Conservation (phyloP, 1,284 basidiomycete species). For the Papiliotrema nemorosa region DNA sequence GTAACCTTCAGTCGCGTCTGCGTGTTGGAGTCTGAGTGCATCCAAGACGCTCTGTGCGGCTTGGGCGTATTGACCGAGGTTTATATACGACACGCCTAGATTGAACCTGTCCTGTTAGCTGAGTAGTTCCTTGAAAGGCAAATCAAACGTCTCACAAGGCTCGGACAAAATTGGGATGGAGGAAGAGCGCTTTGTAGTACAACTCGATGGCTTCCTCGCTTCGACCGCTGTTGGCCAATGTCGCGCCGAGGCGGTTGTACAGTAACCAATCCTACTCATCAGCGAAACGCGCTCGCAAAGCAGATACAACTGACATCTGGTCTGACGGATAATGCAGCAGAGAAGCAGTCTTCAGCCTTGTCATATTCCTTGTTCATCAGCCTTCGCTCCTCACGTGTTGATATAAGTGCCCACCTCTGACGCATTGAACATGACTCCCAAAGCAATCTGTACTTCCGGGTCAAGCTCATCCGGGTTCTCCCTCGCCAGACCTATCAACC, state of each 20-base stretch:
- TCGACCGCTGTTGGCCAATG: slow-evolving; percentile 85
- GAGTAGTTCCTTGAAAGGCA: neutral
- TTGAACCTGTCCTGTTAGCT: slow-evolving; percentile 63
- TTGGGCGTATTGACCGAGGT: slow-evolving; percentile 77
- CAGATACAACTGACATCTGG: slow-evolving; percentile 63
- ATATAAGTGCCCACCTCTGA: slow-evolving; percentile 62
- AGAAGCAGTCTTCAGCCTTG: slow-evolving; percentile 93
- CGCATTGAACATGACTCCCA: slow-evolving; percentile 89
- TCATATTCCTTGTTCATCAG: slow-evolving; percentile 65
- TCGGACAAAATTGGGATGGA: slow-evolving; percentile 91
- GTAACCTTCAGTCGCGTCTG: slow-evolving; percentile 61
- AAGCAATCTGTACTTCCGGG: slow-evolving; percentile 90
- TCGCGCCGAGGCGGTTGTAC: slow-evolving; percentile 94
- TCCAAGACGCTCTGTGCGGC: slow-evolving; percentile 81
- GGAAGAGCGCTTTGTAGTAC: slow-evolving; percentile 81
- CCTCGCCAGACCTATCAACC: slow-evolving; percentile 50
- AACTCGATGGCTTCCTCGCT: slow-evolving; percentile 81
- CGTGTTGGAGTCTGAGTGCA: slow-evolving; percentile 78
- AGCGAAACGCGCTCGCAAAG: neutral
- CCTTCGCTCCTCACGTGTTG: slow-evolving; percentile 2
- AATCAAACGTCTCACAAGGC: slow-evolving; percentile 59
- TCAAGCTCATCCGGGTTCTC: slow-evolving; percentile 61
- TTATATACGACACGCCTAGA: slow-evolving; percentile 85
- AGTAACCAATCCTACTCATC: slow-evolving; percentile 78
- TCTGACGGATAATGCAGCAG: slow-evolving; percentile 76